Base-by-base conservation (phyloP, 495 filamentous ascomycete genomes). In the Penicillium psychrofluorescens region DNA sequence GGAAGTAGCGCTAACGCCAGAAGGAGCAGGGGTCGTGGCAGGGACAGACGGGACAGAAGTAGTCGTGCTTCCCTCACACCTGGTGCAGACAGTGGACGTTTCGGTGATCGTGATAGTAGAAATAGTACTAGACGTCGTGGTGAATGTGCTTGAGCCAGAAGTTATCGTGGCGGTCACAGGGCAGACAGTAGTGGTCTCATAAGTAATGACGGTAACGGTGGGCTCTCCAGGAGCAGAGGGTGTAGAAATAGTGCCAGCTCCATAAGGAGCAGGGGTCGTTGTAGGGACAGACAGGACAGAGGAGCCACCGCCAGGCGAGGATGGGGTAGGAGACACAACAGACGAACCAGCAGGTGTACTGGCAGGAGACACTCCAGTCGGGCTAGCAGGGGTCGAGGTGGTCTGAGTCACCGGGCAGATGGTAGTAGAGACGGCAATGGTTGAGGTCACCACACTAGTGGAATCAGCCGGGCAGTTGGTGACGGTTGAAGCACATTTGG, bases 31-130 rank as follows among this genome's bases (percentile, higher is more conserved):
- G 16, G 16, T 16, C 4, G 16, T 16, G 1, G 16, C 16, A 33
- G 5, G 2, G 2, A 1, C 31, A 33, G 31, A 1, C 2, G 31
- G n/a, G 32, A 3, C 5, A 34, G 32, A 34, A 12, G 32, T 12
- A 34, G 32, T 12, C 32, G 32, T 10, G 32, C 10, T 34, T 10
- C 10, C 65, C 37, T 62, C 62, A 9, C 67, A 60, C 35, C 78
- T 72, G 29, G 81, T 77, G 55, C 72, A 77, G 44, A 81, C 60
- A 34, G 81, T 83, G 16, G 80, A 83, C 32, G 71, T 76, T 48
- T 81, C 47, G 12, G 78, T 56, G 50, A 81, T 36, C 39, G 50
- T 47, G 29, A 46, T 54, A 34, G 32, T 34, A 10, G 32, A 12
- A 12, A 8, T 6, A 34, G 32, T 34, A 12, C 10, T 10, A 34